These are phyloP conservation scores for Nitzschia sp. DNA, from an alignment of 108 stramenopile genomes.

Conservation along the genomic window DNA sequence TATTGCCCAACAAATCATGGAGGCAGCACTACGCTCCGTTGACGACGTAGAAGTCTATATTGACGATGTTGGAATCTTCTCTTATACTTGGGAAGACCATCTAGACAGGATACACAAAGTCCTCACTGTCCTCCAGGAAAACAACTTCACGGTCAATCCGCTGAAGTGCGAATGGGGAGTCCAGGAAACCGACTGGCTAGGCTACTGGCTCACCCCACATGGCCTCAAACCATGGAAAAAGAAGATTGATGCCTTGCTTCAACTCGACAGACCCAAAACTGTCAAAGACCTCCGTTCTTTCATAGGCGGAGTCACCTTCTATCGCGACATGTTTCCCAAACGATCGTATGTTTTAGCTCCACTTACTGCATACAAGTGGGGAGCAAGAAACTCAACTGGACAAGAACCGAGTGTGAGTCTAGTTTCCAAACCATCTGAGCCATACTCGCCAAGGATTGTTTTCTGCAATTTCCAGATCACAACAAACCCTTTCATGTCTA, in stretches of 20 bases:
- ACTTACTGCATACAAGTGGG: no score
- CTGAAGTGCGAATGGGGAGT: conserved; percentile 28
- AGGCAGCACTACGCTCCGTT: conserved; percentile 21
- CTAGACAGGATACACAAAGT: background rate
- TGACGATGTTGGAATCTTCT: conserved; percentile 43
- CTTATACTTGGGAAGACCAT: conserved; percentile 7
- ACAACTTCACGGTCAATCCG: conserved; percentile 16
- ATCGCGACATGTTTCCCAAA: conserved; percentile 36
- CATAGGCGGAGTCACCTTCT: conserved; percentile 48
- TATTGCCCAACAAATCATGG: conserved; percentile 44
- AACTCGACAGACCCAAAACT: conserved; percentile 27
- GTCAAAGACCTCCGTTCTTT: conserved; percentile 38
- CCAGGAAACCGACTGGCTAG: conserved; percentile 38
- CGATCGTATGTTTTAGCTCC: conserved; percentile 35
- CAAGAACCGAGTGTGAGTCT: no score
- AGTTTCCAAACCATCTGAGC: no score
- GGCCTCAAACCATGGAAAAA: conserved; percentile 37
- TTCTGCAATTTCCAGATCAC: no score
- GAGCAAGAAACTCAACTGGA: no score
- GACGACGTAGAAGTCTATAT: conserved; percentile 40
- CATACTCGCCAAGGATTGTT: no score
- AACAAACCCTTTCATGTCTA: no score
- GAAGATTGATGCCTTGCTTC: conserved; percentile 43
- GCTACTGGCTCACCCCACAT: no score
- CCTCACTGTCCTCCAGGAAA: background rate